These are phyloP conservation scores for Penicillium polonicum DNA, from an alignment of 2,329 filamentous ascomycete genomes.

Conservation along the genomic window DNA sequence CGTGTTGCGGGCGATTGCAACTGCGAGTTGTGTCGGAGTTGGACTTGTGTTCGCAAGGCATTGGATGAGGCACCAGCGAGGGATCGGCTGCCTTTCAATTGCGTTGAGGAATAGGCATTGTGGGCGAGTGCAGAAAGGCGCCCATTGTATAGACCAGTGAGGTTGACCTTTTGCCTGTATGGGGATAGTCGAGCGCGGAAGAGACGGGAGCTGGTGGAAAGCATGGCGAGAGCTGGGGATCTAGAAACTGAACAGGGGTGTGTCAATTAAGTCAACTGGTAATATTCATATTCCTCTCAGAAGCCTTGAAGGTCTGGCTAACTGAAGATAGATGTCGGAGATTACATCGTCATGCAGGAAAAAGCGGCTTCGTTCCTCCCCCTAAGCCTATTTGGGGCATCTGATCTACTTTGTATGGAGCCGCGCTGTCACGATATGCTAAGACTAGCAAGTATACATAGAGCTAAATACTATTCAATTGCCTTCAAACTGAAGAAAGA, in stretches of 20 bases:
- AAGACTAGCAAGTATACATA: neutral
- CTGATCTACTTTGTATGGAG: neutral
- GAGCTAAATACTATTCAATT: neutral
- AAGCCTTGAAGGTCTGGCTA: neutral
- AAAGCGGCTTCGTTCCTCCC: conserved; percentile 5
- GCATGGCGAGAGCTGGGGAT: neutral
- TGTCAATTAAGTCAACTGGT: neutral
- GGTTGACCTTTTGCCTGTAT: conserved; percentile 3
- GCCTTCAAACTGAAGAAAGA: neutral
- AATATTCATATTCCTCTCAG: conserved; percentile 11
- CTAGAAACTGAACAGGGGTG: neutral
- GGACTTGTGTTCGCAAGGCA: neutral
- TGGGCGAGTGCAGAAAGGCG: conserved; percentile 6
- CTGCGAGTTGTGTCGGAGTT: conserved; percentile 8
- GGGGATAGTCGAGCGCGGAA: conserved; percentile 12
- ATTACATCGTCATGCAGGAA: conserved; percentile 6
- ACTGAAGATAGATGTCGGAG: neutral
- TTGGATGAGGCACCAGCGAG: neutral
- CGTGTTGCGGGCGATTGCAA: conserved; percentile 10
- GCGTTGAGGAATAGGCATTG: neutral
- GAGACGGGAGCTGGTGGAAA: conserved; percentile 10
- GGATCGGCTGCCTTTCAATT: neutral
- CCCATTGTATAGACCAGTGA: conserved; percentile 6
- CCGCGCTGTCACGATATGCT: neutral
- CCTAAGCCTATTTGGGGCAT: conserved; percentile 16